Base-by-base conservation (phyloP, 805 yeast species). In the Allodekkera sacchari region DNA sequence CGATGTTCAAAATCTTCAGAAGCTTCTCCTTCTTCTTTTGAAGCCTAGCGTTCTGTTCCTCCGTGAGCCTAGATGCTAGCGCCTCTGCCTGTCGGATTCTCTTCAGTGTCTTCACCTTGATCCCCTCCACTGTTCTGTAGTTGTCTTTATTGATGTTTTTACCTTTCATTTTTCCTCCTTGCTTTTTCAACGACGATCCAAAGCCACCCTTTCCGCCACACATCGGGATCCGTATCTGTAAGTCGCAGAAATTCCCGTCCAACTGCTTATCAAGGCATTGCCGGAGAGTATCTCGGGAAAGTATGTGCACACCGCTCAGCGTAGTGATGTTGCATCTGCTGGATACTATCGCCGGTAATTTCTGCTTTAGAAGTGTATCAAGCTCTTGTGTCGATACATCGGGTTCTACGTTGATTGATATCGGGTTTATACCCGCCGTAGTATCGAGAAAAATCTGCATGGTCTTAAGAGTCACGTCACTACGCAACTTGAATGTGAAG, bases 121-220 rank as follows among this genome's bases (percentile, higher is more conserved):
- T 43, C 4, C 71, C 71, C 33, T 63, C 66, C 19, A 65, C 40
- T 1, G 62, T 63, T 25, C 61, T 52, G 33, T 52, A 63, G 6
- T 45, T 42, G n/a, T 34, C 41, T 10, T 47, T 44, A 31, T 36
- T 48, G 11, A 39, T 41, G 27, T 43, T 43, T 33, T 42, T 39
- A 20, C 56, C 52, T 11, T 54, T 43, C 62, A 59, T 57, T 17
- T 52, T 43, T 3, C 59, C 61, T 3, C 66, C 71, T 32, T 58
- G 61, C 4, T 61, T 61, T 23, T 60, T 55, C 31, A 68, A 45
- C 41, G 57, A 46, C 12, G 61, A 50, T 1, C 71, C 73, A 43
- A 67, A 63, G 3, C 72, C 74, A 15, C 74, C 74, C 48, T 68
- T 68, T n/a, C 74, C 74, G 6, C 74, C 74, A 35, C 67, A 57